Evolutionary conservation across 2,329 filamentous ascomycete species (phyloP).

Genomic region (Stenocarpella maydis): DNA sequence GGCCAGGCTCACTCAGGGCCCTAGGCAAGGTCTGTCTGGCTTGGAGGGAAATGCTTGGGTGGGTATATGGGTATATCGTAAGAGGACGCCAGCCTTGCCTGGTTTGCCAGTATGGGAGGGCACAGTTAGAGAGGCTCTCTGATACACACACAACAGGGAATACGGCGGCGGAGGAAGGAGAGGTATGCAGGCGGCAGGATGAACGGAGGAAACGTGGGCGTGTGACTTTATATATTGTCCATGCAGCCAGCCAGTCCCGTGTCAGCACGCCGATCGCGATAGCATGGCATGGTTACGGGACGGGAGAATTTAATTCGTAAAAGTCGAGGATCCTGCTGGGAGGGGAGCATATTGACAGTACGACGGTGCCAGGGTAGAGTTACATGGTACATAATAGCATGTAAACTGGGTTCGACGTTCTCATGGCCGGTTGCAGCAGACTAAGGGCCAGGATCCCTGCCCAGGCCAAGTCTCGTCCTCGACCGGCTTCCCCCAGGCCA

Average conservation of each 20-base stretch:
- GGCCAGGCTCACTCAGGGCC: constrained; percentile 22
- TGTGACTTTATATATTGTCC: constrained; percentile 9
- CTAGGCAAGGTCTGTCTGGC: not conserved
- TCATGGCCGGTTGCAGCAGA: constrained; percentile 16
- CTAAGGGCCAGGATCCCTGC: constrained; percentile 5
- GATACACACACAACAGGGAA: not conserved
- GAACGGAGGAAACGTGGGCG: constrained; percentile 2
- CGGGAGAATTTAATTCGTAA: constrained; percentile 17
- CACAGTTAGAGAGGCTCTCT: not conserved
- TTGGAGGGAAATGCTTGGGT: not conserved
- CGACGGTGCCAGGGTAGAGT: not conserved
- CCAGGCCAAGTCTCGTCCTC: not conserved
- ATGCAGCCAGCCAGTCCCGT: not conserved
- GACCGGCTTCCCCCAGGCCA: not conserved
- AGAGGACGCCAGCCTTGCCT: not conserved
- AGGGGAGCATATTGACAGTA: not conserved
- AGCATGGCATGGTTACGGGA: not conserved
- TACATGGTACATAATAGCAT: not conserved
- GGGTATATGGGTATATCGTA: too few relatives aligned
- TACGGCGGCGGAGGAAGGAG: not conserved
- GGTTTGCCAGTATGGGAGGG: not conserved
- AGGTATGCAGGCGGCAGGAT: not conserved
- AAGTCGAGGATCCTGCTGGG: constrained; percentile 21
- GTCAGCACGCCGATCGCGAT: constrained; percentile 8
- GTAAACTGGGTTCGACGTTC: not conserved